These are phyloP conservation scores for Exutisphaerella laricina DNA, from an alignment of 2,329 filamentous ascomycete genomes.

Conservation along the genomic window DNA sequence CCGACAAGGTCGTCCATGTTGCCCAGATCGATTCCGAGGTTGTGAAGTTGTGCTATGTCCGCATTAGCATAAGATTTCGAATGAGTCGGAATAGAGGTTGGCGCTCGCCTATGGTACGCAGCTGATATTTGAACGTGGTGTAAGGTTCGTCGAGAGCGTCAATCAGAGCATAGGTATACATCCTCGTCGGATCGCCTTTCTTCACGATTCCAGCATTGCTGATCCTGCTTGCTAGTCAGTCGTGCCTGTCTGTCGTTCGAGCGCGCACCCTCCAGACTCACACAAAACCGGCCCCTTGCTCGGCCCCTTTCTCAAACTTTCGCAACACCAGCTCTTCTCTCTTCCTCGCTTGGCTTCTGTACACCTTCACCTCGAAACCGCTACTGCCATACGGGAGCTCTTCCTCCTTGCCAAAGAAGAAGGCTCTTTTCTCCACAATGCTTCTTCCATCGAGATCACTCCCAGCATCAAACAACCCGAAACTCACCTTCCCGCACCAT, in stretches of 20 bases:
- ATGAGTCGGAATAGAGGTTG: too few species aligned
- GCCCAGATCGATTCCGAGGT: constrained; percentile 7
- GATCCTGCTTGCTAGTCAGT: constrained; percentile 8
- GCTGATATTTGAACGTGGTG: constrained; percentile 39
- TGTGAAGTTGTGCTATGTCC: constrained; percentile 5
- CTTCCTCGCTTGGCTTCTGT: constrained; percentile 38
- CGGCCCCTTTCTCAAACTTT: constrained; percentile 7
- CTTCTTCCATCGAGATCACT: constrained; percentile 28
- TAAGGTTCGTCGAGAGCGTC: constrained; percentile 46
- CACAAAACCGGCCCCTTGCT: constrained; percentile 6
- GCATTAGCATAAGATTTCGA: constrained; percentile 2
- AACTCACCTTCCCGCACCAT: constrained; percentile 43
- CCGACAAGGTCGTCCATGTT: background rate
- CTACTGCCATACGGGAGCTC: constrained; percentile 18
- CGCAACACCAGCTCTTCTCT: constrained; percentile 31
- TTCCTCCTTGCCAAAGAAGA: constrained; percentile 34
- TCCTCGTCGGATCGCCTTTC: constrained; percentile 38
- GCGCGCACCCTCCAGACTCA: background rate
- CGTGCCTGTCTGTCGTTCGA: background rate
- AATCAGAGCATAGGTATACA: constrained; percentile 47
- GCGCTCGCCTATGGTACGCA: constrained; percentile 9
- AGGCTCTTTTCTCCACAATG: constrained; percentile 38
- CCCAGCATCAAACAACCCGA: constrained; percentile 37
- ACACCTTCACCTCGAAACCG: constrained; percentile 41
- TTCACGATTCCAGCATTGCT: constrained; percentile 35